Base-by-base conservation (phyloP, 768 basidiomycete genomes). In the Lentinula sp. region DNA sequence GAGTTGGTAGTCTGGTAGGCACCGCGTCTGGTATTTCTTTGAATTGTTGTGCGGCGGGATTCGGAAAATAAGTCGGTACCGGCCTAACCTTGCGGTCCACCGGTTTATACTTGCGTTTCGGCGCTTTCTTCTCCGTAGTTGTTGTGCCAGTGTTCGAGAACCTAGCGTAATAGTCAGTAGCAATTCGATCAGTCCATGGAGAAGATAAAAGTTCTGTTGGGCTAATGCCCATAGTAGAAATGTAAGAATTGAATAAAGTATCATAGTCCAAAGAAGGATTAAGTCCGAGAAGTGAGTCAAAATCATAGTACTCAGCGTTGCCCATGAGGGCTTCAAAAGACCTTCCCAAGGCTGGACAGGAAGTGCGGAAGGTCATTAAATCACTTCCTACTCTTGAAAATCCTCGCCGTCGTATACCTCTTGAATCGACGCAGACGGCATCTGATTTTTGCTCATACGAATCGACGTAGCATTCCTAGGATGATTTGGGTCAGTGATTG, bases 261-360 rank as follows among this genome's bases (percentile, higher is more conserved):
- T 57, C 61, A 18, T 18, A 62, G 7, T 5, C 10, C 5, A 13
- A 9, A 35, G 42, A 16, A 7, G 57, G 57, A 48, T 32, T 9
- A 32, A 48, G 4, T 11, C n/a, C 45, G 1, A 59, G 28, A 31
- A 59, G 34, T 11, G 57, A 59, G 48, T 59, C 57, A 34, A 46
- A 48, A 8, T 59, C 31, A 3, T 3, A 59, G 3, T 28, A 59
- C 45, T 46, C 57, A 34, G 7, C 31, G 57, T 49, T 59, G 1
- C 57, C 57, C 57, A 59, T 61, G 0, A 65, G n/a, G 1, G 60
- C 62, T 57, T 65, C 65, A 5, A 65, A 31, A 1, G 62, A 65
- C 60, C 64, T 65, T 55, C 57, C 61, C 63, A 49, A 31, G 21
- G n/a, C 1, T 9, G 48, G 48, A 49, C 21, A 49, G 48, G 31